Base-by-base conservation (phyloP, 768 basidiomycete species). In the Pleurotus djamor region DNA sequence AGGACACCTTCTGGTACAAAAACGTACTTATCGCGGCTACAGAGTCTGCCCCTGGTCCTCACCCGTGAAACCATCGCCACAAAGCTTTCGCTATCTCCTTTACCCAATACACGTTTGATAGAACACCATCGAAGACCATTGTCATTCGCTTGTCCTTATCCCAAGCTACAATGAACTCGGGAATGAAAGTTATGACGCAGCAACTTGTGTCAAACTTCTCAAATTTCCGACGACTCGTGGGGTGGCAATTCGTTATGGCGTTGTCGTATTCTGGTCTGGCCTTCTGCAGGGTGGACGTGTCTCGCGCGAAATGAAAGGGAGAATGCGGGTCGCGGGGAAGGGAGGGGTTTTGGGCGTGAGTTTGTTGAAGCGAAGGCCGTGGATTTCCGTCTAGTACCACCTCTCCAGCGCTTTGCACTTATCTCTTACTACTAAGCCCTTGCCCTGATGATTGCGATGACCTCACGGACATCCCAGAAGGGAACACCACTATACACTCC, bases 361-460 rank as follows among this genome's bases (percentile, higher is more conserved):
- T 28, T 28, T 28, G 21, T 28, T 28, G 21, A 28, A 28, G 21
- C 21, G 21, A 28, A 28, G 21, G 21, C 21, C 21, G 38, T 41
- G 38, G 38, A 41, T 41, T n/a, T 41, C 38, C n/a, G 38, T 10
- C 38, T 41, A n/a, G 38, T 41, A n/a, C 10, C 9, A 10, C 38
- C 38, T 41, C 38, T n/a, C n/a, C 38, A n/a, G 9, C 13, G 16
- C 16, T 47, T 9, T 43, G 41, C 1, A 47, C 45, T 47, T 47
- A 47, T 36, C 34, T 52, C n/a, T 38, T 36, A 13, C 32, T 16
- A 34, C 28, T 37, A 28, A 13, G 54, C 54, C 54, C 54, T 56
- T 43, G 54, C 54, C 54, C 54, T 56, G 54, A 41, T 10, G 3
- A 47, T 47, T 14, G 45, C 16, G 6, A 56, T 56, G 54, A 56